Conservation (phyloP, 1,139 yeast genomes). For the Blastobotrys elegans region DNA sequence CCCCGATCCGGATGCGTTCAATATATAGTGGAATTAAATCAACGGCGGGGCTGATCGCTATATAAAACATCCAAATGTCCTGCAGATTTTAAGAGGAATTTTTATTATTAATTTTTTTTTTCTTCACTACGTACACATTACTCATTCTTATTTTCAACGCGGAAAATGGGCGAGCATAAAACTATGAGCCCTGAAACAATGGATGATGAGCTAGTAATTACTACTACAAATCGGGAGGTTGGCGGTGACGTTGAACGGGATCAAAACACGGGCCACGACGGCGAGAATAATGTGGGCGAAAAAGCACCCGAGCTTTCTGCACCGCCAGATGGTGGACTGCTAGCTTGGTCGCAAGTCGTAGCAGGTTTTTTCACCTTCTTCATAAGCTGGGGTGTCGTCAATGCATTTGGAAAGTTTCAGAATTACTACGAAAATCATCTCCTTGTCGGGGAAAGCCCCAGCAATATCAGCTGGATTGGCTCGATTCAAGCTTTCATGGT, state of each 20-base stretch:
- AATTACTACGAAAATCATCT: constrained; percentile 49
- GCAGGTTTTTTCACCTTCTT: constrained; percentile 45
- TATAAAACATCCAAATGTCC: neutral
- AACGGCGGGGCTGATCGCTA: neutral
- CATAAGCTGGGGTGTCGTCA: constrained; percentile 55
- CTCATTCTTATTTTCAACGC: neutral
- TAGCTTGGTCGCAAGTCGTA: constrained; percentile 32
- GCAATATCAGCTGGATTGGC: constrained; percentile 61
- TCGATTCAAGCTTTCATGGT: constrained; percentile 53
- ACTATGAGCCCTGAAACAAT: neutral
- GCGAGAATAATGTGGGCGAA: too few species aligned
- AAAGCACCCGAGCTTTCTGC: neutral
- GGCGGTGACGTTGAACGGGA: neutral
- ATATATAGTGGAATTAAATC: neutral
- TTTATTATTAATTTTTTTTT: too few species aligned
- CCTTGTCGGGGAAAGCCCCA: constrained; percentile 38
- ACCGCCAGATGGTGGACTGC: constrained; percentile 18
- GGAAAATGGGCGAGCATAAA: neutral
- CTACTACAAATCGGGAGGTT: neutral
- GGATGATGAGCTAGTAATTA: neutral
- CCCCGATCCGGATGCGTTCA: neutral
- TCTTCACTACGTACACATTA: neutral
- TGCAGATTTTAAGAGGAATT: neutral
- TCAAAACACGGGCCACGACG: neutral
- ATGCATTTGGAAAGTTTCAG: constrained; percentile 58